phyloP scores from a whole-genome alignment of 106 monocot species.

The Apostasia ramifera region DNA sequence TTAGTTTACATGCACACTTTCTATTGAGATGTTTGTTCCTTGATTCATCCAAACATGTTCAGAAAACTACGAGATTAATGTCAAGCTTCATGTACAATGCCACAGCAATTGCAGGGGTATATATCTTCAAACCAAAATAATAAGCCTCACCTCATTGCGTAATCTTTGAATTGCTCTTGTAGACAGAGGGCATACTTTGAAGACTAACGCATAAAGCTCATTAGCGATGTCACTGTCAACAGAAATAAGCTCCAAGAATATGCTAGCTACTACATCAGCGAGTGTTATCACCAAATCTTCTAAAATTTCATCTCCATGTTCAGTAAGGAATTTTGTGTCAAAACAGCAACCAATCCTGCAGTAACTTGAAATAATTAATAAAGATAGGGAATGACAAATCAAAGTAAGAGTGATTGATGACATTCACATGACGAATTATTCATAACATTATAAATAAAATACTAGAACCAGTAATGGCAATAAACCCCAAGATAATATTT shows the following conservation, averaged over 20 bases:
- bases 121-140: too few relatives aligned
- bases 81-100: not conserved
- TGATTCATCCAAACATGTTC: too few relatives aligned
- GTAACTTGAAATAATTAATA: too few relatives aligned
- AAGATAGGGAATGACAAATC: not conserved
- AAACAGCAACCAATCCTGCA: constrained; percentile 45
- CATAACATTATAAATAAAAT: too few relatives aligned
- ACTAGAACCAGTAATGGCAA: too few relatives aligned
- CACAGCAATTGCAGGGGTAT: not conserved
- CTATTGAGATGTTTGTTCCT: too few relatives aligned
- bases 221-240: constrained; percentile 59
- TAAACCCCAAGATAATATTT: too few relatives aligned
- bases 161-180: constrained; percentile 80
- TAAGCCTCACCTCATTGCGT: constrained; percentile 69
- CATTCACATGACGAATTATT: too few relatives aligned
- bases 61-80: not conserved
- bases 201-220: constrained; percentile 44
- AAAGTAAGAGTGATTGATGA: not conserved
- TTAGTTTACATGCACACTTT: too few relatives aligned
- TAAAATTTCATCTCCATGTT: constrained; percentile 52
- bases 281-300: constrained; percentile 81
- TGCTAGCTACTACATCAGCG: constrained; percentile 64
- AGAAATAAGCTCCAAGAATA: constrained; percentile 85
- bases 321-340: constrained; percentile 31
- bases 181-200: constrained; percentile 60